Base-by-base conservation (phyloP, 2,329 filamentous ascomycete genomes). In the Xylaria sp. region DNA sequence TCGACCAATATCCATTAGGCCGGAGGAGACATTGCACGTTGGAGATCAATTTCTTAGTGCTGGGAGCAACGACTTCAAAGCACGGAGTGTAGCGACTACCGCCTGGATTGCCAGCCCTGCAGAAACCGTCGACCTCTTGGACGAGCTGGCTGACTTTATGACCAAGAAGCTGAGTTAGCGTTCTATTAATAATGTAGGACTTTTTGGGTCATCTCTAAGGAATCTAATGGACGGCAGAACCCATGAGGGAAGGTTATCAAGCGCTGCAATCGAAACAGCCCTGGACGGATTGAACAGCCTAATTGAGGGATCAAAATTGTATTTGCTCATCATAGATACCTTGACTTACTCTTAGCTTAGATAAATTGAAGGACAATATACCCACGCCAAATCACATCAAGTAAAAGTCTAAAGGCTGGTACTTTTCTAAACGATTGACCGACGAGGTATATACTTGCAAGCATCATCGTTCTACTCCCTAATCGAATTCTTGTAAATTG, bases 41-140 rank as follows among this genome's bases (percentile, higher is more conserved):
- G 96, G 96, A 15, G 96, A 99, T 80, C 96, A 99, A 81, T 99
- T 99, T 80, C 82, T 99, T 70, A 97, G 93, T 69, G 95, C 95
- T 3, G 94, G 94, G 0, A 93, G 94, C 18, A 99, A 99, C 81
- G 96, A 99, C 80, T 99, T 98, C 84, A 97, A 97, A 83, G 93
- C 95, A 8, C 86, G 95, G 34, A 88, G 94, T 74, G 94, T 97
- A 23, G 96, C 93, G 39, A 97, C 95, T 0, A 98, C 96, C 25
- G 94, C 95, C 0, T 99, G 96, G 96, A 97, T 99, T 72, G 95
- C 96, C 1, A 97, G 89, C 77, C 96, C 96, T 0, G 85, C 87
- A 0, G 96, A 99, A 84, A 99, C 96, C 34, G 93, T 97, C 45
- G 90, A 93, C 73, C 80, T 98, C 75, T 81, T 99, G 68, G 94